Evolutionary conservation across 768 basidiomycete genomes (phyloP).

Genomic region (Podaxis rugospora): DNA sequence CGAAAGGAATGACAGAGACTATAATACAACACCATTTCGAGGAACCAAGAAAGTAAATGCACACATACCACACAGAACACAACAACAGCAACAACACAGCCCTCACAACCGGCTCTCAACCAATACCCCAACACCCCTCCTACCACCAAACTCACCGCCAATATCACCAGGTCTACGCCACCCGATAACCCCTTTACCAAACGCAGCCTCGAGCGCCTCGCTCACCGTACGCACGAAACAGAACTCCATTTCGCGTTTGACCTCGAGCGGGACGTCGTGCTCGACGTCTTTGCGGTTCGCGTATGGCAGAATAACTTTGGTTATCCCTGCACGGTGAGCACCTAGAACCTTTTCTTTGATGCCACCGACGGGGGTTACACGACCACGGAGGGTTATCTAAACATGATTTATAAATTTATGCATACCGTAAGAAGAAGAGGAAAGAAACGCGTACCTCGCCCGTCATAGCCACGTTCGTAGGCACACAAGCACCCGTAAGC

Average conservation of each 20-base stretch:
- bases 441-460: constrained; percentile 57
- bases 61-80: background rate
- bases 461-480: constrained; percentile 79
- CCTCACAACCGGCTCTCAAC: constrained; percentile 50
- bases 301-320: constrained; percentile 79
- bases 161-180: constrained; percentile 46
- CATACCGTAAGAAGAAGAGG: background rate
- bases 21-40: too few species aligned
- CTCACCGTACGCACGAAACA: constrained; percentile 75
- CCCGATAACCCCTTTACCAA: constrained; percentile 62
- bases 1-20: too few species aligned
- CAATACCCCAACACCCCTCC: constrained; percentile 21
- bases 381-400: constrained; percentile 78
- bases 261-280: constrained; percentile 73
- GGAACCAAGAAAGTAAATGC: background rate
- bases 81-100: background rate
- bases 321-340: constrained; percentile 82
- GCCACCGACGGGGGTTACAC: constrained; percentile 81
- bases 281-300: constrained; percentile 86
- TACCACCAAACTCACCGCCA: background rate
- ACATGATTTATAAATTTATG: background rate
- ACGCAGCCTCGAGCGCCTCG: constrained; percentile 81
- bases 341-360: constrained; percentile 92
- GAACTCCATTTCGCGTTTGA: constrained; percentile 73
- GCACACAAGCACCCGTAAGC: constrained; percentile 70